Percentiles rank a stretch among this genome's conserved stretches.
Conservation (phyloP, 495 filamentous ascomycete species). For the Tuber microsphaerosporum region DNA sequence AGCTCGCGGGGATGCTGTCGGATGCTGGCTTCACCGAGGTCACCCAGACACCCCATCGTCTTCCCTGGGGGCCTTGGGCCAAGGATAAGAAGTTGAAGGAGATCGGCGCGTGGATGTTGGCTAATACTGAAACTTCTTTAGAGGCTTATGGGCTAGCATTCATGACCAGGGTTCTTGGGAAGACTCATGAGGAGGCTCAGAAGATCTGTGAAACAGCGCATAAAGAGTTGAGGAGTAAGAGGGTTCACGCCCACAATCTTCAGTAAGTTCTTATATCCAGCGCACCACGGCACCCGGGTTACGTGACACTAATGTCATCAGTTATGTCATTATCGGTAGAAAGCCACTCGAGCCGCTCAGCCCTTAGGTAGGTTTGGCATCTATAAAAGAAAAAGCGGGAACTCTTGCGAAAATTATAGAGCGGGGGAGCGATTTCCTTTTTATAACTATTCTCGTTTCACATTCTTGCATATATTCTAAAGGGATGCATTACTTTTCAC, state of each 20-base stretch:
- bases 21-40: background rate
- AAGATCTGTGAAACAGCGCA: slow-evolving; percentile 51
- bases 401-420: background rate
- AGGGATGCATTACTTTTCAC: background rate
- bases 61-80: slow-evolving; percentile 7
- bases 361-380: background rate
- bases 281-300: background rate
- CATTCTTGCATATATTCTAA: background rate
- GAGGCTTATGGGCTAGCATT: slow-evolving; percentile 10
- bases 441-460: background rate
- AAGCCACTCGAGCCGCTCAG: background rate
- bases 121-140: slow-evolving; percentile 29
- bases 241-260: slow-evolving; percentile 43
- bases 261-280: background rate
- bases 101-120: slow-evolving; percentile 12
- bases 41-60: background rate
- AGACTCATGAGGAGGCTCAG: slow-evolving; percentile 44
- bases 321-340: background rate
- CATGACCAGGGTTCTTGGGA: slow-evolving; percentile 12
- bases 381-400: background rate
- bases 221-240: slow-evolving; percentile 45
- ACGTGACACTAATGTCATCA: background rate
- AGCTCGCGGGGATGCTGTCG: background rate
- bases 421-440: background rate
- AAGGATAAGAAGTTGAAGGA: slow-evolving; percentile 14